Percentiles rank a stretch among this genome's conserved stretches.
These are phyloP conservation scores for Phascolomyces articulosus DNA, from an alignment of 371 early-diverging fungal genomes.

Conservation along the genomic window DNA sequence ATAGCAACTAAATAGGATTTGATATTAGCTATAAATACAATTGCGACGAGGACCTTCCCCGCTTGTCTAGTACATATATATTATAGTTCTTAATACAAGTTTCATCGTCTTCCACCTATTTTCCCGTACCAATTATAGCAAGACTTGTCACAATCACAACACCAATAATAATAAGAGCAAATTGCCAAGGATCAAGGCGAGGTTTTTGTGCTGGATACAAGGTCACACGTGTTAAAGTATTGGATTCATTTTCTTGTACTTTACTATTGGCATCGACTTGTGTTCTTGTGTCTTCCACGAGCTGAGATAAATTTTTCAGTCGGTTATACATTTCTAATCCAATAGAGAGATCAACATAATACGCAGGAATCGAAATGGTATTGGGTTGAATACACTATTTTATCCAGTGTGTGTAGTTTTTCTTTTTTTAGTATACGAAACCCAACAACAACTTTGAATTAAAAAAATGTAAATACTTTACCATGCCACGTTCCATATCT, in stretches of 20 bases:
- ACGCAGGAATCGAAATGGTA: constrained; percentile 30
- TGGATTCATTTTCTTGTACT: neutral
- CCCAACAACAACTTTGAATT: no score
- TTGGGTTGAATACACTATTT: constrained; percentile 25
- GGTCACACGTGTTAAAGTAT: constrained; percentile 22
- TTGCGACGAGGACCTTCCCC: no score
- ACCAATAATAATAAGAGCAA: constrained; percentile 48
- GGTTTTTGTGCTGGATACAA: constrained; percentile 27
- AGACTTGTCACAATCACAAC: constrained; percentile 44
- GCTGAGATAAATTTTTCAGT: constrained; percentile 16
- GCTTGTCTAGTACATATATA: no score
- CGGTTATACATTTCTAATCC: constrained; percentile 24
- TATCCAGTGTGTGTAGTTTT: no score
- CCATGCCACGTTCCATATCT: constrained; percentile 17
- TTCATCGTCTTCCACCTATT: no score
- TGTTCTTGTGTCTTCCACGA: neutral
- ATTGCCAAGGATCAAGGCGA: constrained; percentile 52
- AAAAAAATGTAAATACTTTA: neutral
- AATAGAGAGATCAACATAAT: constrained; percentile 22
- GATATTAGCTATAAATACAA: no score
- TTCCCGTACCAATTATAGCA: constrained; percentile 33
- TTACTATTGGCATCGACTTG: neutral
- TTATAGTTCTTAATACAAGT: no score
- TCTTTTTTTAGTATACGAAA: no score
- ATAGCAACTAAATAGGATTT: neutral